A percentile compares a stretch with the other conserved stretches of the same genome.
phyloP scores from a whole-genome alignment of 2,329 filamentous ascomycete species.

The Emericellopsis cladophorae region DNA sequence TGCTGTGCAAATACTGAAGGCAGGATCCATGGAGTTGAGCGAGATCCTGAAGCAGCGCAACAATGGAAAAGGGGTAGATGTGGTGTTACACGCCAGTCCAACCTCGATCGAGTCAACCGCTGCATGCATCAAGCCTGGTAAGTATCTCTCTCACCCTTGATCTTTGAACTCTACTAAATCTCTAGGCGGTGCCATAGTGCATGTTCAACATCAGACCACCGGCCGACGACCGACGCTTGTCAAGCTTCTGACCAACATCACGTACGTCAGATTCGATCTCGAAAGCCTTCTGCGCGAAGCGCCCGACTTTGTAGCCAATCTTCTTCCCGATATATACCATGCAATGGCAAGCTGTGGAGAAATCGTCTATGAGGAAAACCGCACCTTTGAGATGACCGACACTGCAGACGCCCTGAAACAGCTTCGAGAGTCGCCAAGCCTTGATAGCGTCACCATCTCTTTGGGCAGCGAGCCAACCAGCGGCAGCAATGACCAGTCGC shows the following conservation, averaged over 20 bases:
- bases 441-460: too few species aligned
- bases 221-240: conserved; percentile 3
- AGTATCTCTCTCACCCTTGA: conserved; percentile 5
- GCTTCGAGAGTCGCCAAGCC: too few species aligned
- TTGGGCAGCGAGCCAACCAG: too few species aligned
- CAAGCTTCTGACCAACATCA: conserved; percentile 8
- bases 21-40: conserved; percentile 19
- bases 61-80: conserved; percentile 20
- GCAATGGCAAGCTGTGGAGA: too few species aligned
- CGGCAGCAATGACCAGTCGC: too few species aligned
- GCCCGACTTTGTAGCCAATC: conserved; percentile 13
- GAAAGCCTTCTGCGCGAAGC: conserved; percentile 17
- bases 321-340: conserved; percentile 10
- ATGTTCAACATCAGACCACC: conserved; percentile 13
- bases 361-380: too few species aligned
- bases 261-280: conserved; percentile 20
- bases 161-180: background rate
- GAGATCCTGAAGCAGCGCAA: conserved; percentile 18
- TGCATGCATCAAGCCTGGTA: conserved; percentile 22
- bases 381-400: too few species aligned
- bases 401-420: too few species aligned
- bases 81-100: conserved; percentile 32
- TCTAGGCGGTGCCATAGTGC: conserved; percentile 18
- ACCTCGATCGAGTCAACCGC: conserved; percentile 16
- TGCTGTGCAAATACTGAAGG: conserved; percentile 22